These are phyloP conservation scores for Pythium apleroticum DNA, from an alignment of 352 stramenopile genomes.

Conservation along the genomic window DNA sequence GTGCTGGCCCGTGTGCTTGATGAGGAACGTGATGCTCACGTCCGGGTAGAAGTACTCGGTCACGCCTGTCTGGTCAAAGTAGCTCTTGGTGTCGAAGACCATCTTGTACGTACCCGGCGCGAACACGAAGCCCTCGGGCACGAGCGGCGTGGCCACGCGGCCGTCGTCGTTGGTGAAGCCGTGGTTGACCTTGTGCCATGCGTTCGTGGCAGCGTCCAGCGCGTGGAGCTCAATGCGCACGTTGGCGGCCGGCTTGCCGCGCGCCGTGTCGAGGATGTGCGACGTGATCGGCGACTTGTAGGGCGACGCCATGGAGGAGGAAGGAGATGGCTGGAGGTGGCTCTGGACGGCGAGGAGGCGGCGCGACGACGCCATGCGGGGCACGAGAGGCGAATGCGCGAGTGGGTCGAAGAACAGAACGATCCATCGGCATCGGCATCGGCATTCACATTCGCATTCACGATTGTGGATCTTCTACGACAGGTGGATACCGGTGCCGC, in stretches of 20 bases:
- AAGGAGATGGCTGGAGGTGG: slow-evolving; percentile 25
- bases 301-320: slow-evolving; percentile 11
- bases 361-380: slow-evolving; percentile 23
- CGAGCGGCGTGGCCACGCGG: slow-evolving; percentile 48
- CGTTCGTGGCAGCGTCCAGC: slow-evolving; percentile 30
- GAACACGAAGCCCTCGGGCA: slow-evolving; percentile 44
- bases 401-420: not conserved
- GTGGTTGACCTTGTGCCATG: slow-evolving; percentile 47
- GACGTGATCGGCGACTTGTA: slow-evolving; percentile 81
- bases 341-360: slow-evolving; percentile 33
- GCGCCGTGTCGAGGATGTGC: slow-evolving; percentile 86
- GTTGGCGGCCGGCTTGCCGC: slow-evolving; percentile 63
- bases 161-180: slow-evolving; percentile 79
- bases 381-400: not conserved
- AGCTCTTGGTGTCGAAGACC: slow-evolving; percentile 77
- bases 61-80: slow-evolving; percentile 71
- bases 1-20: slow-evolving; percentile 72
- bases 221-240: slow-evolving; percentile 71
- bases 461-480: slow-evolving; percentile 1
- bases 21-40: slow-evolving; percentile 77
- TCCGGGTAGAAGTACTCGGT: slow-evolving; percentile 86
- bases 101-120: slow-evolving; percentile 67
- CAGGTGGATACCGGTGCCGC: not conserved
- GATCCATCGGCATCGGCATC: not conserved
- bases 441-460: slow-evolving; percentile 13